Evolutionary conservation across 2,329 filamentous ascomycete genomes (phyloP).

Genomic region (Diaporthe amygdali): DNA sequence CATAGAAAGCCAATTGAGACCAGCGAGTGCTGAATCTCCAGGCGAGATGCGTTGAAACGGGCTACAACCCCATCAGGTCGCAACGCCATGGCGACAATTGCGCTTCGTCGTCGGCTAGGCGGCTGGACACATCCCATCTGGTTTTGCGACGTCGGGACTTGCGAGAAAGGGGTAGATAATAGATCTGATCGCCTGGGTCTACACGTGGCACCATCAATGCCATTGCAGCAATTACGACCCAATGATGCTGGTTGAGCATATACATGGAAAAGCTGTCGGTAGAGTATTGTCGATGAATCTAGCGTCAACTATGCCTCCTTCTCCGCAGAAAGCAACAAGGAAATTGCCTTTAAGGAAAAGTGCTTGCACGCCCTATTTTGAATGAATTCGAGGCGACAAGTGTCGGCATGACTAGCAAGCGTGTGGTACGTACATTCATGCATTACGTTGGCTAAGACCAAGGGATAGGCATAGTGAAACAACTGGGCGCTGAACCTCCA

Average conservation of each 20-base stretch:
- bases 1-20: background rate
- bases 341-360: background rate
- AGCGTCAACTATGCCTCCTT: background rate
- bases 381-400: conserved; percentile 1
- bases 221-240: background rate
- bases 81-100: background rate
- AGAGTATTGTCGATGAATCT: background rate
- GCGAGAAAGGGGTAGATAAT: background rate
- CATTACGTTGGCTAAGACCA: conserved; percentile 9
- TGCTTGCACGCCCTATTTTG: background rate
- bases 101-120: background rate
- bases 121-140: background rate
- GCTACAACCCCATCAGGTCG: background rate
- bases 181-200: background rate
- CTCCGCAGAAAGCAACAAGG: background rate
- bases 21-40: background rate
- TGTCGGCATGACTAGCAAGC: conserved; percentile 18
- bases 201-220: conserved; percentile 8
- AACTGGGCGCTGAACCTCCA: conserved; percentile 14
- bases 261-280: background rate
- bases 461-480: conserved; percentile 12
- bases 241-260: background rate
- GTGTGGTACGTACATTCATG: conserved; percentile 17
- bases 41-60: background rate
- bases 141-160: background rate